phyloP scores from a whole-genome alignment of 164 flowering plant species.

The Akebia trifoliata region DNA sequence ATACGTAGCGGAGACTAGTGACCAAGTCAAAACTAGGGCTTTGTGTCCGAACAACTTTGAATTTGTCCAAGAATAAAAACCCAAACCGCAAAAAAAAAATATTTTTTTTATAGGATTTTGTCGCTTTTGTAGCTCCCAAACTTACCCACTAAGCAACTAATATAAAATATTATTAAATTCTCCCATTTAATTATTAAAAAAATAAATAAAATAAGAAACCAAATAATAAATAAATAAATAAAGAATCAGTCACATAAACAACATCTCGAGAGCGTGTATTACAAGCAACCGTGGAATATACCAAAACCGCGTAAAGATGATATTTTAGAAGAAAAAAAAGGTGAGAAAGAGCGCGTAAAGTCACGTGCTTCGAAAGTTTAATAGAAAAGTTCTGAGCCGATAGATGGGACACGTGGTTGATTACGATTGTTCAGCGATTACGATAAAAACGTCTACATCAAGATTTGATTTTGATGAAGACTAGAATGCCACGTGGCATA shows the following conservation, averaged over 20 bases:
- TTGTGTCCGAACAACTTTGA: conserved; percentile 2
- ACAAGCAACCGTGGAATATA: conserved; percentile 16
- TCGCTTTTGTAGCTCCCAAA: conserved; percentile 1
- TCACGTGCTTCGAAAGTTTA: conserved; percentile 3
- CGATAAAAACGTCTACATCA: too few relatives aligned
- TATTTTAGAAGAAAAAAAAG: too few relatives aligned
- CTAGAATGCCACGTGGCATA: too few relatives aligned
- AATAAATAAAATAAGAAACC: background rate
- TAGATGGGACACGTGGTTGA: background rate
- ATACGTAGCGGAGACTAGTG: conserved; percentile 1
- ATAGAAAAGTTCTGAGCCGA: background rate
- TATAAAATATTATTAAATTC: background rate
- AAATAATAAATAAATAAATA: background rate
- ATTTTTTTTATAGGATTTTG: background rate
- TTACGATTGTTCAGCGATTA: background rate
- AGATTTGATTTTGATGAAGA: too few relatives aligned
- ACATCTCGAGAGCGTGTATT: conserved; percentile 17
- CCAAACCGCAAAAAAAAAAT: background rate
- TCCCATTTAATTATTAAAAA: background rate
- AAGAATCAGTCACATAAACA: background rate
- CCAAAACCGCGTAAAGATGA: conserved; percentile 22
- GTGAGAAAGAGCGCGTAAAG: too few relatives aligned
- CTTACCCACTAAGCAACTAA: conserved; percentile 2
- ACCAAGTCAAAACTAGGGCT: conserved; percentile 15
- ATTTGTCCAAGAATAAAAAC: background rate